Conservation (phyloP, 164 flowering plant species). For the Hamamelis virginiana region DNA sequence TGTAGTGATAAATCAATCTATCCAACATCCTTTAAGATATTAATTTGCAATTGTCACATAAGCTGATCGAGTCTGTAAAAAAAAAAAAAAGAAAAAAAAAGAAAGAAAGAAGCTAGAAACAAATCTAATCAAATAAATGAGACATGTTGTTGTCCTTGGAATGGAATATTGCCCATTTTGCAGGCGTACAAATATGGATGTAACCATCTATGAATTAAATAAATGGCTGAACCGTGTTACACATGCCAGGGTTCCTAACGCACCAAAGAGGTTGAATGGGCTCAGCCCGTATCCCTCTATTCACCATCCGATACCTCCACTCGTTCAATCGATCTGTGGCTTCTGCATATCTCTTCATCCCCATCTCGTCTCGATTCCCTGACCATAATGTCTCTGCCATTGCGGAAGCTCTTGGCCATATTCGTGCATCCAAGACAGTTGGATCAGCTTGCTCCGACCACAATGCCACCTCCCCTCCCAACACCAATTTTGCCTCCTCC, state of each 20-base stretch:
- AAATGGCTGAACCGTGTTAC: conserved; percentile 52
- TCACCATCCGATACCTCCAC: conserved; percentile 82
- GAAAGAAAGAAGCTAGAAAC: no score
- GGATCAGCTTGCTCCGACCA: conserved; percentile 96
- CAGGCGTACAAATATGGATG: no score
- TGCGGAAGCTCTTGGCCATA: conserved; percentile 89
- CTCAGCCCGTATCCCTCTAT: conserved; percentile 76
- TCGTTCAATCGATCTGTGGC: conserved; percentile 80
- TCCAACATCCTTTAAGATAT: no score
- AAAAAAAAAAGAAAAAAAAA: no score
- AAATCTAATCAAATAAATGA: no score
- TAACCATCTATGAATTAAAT: no score
- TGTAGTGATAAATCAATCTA: no score
- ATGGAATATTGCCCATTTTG: no score
- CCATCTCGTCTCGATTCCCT: conserved; percentile 71
- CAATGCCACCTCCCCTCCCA: conserved; percentile 93
- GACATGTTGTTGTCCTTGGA: no score
- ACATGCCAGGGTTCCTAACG: conserved; percentile 73
- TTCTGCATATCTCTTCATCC: conserved; percentile 80
- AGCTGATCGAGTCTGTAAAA: no score
- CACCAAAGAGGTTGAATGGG: conserved; percentile 97
- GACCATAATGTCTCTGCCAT: conserved; percentile 91
- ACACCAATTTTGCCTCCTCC: conserved; percentile 59
- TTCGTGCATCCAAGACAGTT: conserved; percentile 63
- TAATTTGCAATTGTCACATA: no score